Conservation (phyloP, 2,329 filamentous ascomycete species). For the Diplodia corticola region DNA sequence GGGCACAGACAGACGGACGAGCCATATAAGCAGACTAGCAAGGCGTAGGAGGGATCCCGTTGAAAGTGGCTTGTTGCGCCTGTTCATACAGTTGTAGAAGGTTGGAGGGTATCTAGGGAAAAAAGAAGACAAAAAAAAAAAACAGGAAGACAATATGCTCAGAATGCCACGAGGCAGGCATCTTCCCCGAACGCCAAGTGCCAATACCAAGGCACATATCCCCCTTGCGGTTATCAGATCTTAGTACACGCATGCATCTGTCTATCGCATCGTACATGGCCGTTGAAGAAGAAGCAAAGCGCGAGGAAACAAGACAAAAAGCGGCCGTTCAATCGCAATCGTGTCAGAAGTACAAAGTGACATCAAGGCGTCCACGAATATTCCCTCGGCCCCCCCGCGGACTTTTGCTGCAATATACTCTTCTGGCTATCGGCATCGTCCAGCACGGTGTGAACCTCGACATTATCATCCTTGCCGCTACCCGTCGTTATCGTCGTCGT, state of each 20-base stretch:
- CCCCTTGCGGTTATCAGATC: no score
- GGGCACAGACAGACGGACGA: no score
- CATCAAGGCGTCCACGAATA: not conserved
- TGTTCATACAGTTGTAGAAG: no score
- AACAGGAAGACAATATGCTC: no score
- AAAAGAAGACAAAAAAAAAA: no score
- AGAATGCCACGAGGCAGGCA: no score
- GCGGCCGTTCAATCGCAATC: not conserved
- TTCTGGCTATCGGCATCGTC: constrained; percentile 1
- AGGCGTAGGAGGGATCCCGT: no score
- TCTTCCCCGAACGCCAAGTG: not conserved
- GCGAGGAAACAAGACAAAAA: not conserved
- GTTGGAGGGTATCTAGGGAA: no score
- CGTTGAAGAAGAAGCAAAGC: not conserved
- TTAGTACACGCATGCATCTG: not conserved
- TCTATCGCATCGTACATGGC: not conserved
- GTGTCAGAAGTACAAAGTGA: not conserved
- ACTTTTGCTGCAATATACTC: not conserved
- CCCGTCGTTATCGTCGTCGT: not conserved
- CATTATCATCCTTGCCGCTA: not conserved
- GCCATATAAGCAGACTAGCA: no score
- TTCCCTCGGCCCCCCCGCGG: no score
- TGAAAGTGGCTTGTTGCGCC: no score
- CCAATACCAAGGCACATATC: not conserved
- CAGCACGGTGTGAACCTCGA: not conserved